Evolutionary conservation across 1,284 basidiomycete species (phyloP).

Genomic region (Ganoderma lucidum): DNA sequence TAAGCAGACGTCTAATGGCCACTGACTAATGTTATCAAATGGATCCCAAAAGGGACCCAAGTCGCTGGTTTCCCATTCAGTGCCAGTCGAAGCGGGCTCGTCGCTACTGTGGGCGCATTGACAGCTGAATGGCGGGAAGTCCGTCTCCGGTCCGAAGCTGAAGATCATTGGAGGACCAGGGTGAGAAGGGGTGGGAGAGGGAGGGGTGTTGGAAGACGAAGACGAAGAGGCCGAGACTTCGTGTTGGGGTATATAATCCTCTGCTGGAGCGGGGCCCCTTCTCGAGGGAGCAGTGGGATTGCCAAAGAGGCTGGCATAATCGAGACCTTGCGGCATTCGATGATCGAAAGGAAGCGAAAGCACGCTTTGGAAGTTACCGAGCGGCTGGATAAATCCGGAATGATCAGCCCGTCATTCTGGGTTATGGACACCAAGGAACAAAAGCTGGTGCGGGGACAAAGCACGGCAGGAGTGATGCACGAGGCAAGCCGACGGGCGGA

Average conservation of each 20-base stretch:
- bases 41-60: slow-evolving; percentile 18
- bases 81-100: neutral
- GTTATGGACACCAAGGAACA: slow-evolving; percentile 23
- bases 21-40: slow-evolving; percentile 23
- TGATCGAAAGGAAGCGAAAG: slow-evolving; percentile 20
- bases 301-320: slow-evolving; percentile 27
- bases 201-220: slow-evolving; percentile 13
- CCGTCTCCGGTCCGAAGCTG: slow-evolving; percentile 13
- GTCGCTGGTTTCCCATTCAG: slow-evolving; percentile 9
- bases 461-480: slow-evolving; percentile 22
- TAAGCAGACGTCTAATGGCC: neutral
- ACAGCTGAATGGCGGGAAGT: slow-evolving; percentile 13
- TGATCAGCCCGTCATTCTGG: slow-evolving; percentile 32
- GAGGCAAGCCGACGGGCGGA: slow-evolving; percentile 13
- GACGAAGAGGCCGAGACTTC: slow-evolving; percentile 14
- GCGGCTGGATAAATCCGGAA: slow-evolving; percentile 30
- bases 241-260: slow-evolving; percentile 29
- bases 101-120: slow-evolving; percentile 6
- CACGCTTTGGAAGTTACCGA: slow-evolving; percentile 26
- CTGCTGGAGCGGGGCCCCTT: slow-evolving; percentile 27
- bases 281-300: slow-evolving; percentile 23
- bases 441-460: slow-evolving; percentile 27
- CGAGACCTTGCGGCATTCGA: slow-evolving; percentile 23
- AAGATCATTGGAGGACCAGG: slow-evolving; percentile 22
- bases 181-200: neutral